Conservation (phyloP, 768 basidiomycete species). For the Pulveroboletus sp. region DNA sequence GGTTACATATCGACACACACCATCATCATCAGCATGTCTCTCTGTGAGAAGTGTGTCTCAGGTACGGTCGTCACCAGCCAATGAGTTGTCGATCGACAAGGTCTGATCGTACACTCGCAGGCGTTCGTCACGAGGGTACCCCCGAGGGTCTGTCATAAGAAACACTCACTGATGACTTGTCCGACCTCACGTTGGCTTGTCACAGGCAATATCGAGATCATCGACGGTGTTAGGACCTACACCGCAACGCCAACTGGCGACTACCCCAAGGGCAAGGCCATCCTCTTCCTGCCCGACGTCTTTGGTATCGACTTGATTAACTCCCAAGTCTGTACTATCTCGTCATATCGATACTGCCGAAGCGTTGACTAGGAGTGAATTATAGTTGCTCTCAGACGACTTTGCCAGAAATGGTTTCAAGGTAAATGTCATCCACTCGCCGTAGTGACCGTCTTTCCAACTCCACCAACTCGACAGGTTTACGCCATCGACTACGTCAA, state of each 20-base stretch:
- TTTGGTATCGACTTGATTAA: slow-evolving; percentile 50
- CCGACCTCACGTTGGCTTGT: background rate
- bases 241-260: slow-evolving; percentile 47
- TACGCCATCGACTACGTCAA: slow-evolving; percentile 26
- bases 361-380: background rate
- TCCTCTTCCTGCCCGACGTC: slow-evolving; percentile 51
- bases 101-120: slow-evolving; percentile 19
- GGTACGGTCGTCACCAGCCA: slow-evolving; percentile 32
- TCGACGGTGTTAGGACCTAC: slow-evolving; percentile 48
- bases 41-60: slow-evolving; percentile 52
- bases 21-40: slow-evolving; percentile 36
- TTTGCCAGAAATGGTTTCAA: slow-evolving; percentile 38
- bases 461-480: slow-evolving; percentile 3
- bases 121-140: slow-evolving; percentile 48
- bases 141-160: slow-evolving; percentile 33
- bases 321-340: slow-evolving; percentile 30
- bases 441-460: background rate
- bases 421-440: slow-evolving; percentile 11
- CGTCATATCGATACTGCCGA: background rate
- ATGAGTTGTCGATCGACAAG: background rate
- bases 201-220: slow-evolving; percentile 39
- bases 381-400: slow-evolving; percentile 41
- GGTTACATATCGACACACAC: background rate
- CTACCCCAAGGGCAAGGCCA: slow-evolving; percentile 51
- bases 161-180: background rate